Percentiles rank a stretch among this genome's conserved stretches.
phyloP scores from a whole-genome alignment of 176 grass and related monocot genomes.

The Oryza meridionalis region DNA sequence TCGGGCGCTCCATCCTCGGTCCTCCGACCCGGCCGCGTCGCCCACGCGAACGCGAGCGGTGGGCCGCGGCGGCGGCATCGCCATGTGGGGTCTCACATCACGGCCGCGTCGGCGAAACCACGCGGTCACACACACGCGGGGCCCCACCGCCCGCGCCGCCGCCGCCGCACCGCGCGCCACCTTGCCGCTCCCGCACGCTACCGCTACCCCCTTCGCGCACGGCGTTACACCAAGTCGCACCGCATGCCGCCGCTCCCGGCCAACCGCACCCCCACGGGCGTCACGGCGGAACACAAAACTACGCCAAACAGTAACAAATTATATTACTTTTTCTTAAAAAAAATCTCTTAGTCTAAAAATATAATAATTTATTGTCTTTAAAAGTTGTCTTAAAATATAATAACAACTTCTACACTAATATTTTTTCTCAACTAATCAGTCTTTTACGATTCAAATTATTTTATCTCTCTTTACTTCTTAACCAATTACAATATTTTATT shows the following conservation, averaged over 20 bases:
- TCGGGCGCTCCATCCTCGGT: neutral
- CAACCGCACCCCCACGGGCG: constrained; percentile 1
- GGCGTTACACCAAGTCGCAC: neutral
- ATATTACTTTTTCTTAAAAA: too few relatives aligned
- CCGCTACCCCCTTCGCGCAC: neutral
- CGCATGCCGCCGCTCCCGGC: constrained; percentile 54
- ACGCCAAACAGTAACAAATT: neutral
- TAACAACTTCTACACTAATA: too few relatives aligned
- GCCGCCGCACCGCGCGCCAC: constrained; percentile 25
- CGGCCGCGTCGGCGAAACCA: constrained; percentile 25
- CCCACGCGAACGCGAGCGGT: neutral
- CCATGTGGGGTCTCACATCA: neutral
- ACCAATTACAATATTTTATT: too few relatives aligned
- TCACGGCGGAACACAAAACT: neutral
- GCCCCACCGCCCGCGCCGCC: constrained; percentile 13
- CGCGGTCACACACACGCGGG: neutral
- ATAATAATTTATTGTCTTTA: too few relatives aligned
- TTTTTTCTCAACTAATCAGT: too few relatives aligned
- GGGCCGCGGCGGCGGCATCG: neutral
- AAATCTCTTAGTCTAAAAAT: too few relatives aligned
- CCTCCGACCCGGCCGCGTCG: neutral
- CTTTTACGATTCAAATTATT: too few relatives aligned
- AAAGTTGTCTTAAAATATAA: too few relatives aligned
- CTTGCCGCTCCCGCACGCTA: constrained; percentile 45
- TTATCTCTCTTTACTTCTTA: too few relatives aligned